These are phyloP conservation scores for Metschnikowia drakensbergensis DNA, from an alignment of 805 yeast species.

Conservation along the genomic window DNA sequence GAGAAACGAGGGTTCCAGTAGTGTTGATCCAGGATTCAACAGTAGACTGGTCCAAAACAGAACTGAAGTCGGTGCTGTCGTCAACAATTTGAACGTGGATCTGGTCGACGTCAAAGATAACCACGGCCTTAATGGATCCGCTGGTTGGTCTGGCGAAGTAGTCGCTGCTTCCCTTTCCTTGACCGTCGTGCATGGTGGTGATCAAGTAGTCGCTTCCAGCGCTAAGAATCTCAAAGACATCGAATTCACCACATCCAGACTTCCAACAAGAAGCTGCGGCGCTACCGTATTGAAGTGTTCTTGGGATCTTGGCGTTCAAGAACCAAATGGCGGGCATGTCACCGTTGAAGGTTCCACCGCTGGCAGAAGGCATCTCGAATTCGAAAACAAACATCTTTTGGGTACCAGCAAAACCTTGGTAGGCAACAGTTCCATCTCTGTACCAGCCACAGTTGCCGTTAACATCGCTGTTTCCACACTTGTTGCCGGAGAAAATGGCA, in stretches of 20 bases:
- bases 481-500: slow-evolving; percentile 72
- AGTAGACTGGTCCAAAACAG: slow-evolving; percentile 38
- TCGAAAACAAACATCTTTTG: slow-evolving; percentile 87
- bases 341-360: slow-evolving; percentile 45
- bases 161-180: slow-evolving; percentile 88
- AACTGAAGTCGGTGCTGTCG: slow-evolving; percentile 50
- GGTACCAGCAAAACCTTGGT: slow-evolving; percentile 87
- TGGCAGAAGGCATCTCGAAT: slow-evolving; percentile 81
- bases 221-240: slow-evolving; percentile 82
- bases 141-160: slow-evolving; percentile 83
- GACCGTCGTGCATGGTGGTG: slow-evolving; percentile 80
- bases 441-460: slow-evolving; percentile 74
- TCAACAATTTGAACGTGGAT: slow-evolving; percentile 62
- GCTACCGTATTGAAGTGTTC: slow-evolving; percentile 91
- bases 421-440: slow-evolving; percentile 84
- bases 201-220: slow-evolving; percentile 63
- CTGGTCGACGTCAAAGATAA: slow-evolving; percentile 56
- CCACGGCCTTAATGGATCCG: slow-evolving; percentile 85
- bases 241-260: slow-evolving; percentile 97
- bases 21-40: slow-evolving; percentile 57
- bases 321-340: slow-evolving; percentile 99
- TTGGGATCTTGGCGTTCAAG: slow-evolving; percentile 91
- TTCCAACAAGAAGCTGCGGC: slow-evolving; percentile 91
- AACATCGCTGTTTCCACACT: slow-evolving; percentile 41
- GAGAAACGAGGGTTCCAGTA: slow-evolving; percentile 47